Percentiles rank a stretch among this genome's conserved stretches.
These are phyloP conservation scores for Alnus glutinosa DNA, from an alignment of 306 rosid genomes.

Conservation along the genomic window DNA sequence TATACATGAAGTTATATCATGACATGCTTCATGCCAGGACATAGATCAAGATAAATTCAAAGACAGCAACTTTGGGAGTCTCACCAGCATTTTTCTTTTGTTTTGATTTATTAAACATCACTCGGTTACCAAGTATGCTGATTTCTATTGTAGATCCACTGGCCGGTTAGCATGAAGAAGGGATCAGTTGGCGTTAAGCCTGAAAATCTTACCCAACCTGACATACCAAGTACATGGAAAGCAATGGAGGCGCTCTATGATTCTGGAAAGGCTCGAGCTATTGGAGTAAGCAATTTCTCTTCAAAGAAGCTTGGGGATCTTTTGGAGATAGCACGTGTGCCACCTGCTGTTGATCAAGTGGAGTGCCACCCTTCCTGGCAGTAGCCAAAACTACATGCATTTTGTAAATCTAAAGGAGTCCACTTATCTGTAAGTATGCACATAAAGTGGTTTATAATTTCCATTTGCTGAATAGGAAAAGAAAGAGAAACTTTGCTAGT, in stretches of 20 bases:
- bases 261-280: constrained; percentile 58
- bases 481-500: background rate
- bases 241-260: constrained; percentile 59
- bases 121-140: background rate
- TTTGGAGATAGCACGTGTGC: constrained; percentile 40
- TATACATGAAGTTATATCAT: background rate
- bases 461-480: background rate
- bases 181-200: constrained; percentile 39
- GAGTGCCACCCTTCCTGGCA: constrained; percentile 53
- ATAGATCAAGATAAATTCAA: too few relatives aligned
- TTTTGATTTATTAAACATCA: background rate
- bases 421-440: too few relatives aligned
- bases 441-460: constrained; percentile 5
- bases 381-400: constrained; percentile 38
- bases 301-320: constrained; percentile 48
- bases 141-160: constrained; percentile 45
- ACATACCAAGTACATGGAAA: constrained; percentile 62
- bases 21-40: too few relatives aligned
- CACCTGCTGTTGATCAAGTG: constrained; percentile 58
- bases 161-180: constrained; percentile 59
- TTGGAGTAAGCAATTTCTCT: constrained; percentile 74
- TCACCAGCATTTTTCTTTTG: background rate
- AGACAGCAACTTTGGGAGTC: too few relatives aligned
- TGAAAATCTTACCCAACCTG: constrained; percentile 41
- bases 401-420: too few relatives aligned